These are phyloP conservation scores for Aspergillus japonicus DNA, from an alignment of 2,329 filamentous ascomycete species.

Conservation along the genomic window DNA sequence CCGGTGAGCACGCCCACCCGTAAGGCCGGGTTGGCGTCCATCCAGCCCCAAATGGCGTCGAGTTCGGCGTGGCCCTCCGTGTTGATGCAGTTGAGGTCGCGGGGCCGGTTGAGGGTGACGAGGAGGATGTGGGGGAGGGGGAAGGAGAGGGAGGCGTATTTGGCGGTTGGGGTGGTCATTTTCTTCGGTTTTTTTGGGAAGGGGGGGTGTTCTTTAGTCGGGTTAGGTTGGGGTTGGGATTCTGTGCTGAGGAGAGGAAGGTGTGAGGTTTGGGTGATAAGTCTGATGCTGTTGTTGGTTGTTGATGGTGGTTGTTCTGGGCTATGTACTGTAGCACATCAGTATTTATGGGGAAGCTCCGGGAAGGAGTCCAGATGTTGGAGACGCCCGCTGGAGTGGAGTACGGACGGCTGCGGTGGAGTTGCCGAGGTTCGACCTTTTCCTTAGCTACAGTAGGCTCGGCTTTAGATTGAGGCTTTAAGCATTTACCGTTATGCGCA, in stretches of 20 bases:
- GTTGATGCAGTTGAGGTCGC: conserved; percentile 48
- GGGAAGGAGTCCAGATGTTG: neutral
- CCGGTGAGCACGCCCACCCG: conserved; percentile 45
- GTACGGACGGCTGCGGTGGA: neutral
- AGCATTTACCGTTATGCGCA: no score
- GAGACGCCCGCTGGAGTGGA: neutral
- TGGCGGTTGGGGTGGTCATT: conserved; percentile 31
- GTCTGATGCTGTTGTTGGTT: neutral
- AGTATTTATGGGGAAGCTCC: neutral
- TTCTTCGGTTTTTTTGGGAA: conserved; percentile 16
- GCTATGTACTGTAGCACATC: neutral
- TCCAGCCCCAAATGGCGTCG: conserved; percentile 46
- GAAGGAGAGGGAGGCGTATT: conserved; percentile 39
- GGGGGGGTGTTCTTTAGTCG: no score
- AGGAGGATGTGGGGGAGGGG: conserved; percentile 49
- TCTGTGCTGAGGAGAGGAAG: no score
- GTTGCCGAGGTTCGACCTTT: conserved; percentile 11
- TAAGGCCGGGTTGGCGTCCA: conserved; percentile 44
- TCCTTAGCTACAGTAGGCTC: no score
- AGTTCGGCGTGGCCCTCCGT: conserved; percentile 43
- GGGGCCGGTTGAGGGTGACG: conserved; percentile 47
- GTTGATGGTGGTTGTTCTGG: neutral
- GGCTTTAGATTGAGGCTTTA: no score
- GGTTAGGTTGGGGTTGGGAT: neutral
- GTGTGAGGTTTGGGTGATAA: neutral